These are phyloP conservation scores for Nicotiana benthamiana DNA, from an alignment of 257 asterid genomes.

Conservation along the genomic window DNA sequence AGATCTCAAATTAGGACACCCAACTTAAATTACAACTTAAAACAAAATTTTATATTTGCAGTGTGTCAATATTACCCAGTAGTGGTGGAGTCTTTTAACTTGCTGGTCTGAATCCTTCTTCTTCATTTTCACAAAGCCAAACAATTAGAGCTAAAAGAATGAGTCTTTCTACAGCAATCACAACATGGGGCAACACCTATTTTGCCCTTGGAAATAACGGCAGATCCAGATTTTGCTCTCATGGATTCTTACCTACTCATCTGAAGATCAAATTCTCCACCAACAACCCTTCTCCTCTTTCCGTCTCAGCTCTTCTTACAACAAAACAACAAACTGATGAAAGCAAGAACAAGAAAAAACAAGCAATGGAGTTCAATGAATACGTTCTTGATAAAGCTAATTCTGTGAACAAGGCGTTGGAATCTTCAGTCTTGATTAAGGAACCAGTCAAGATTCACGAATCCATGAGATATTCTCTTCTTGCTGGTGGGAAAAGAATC, in stretches of 20 bases:
- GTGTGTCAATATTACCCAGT: background rate
- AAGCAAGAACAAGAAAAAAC: background rate
- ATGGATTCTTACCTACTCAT: background rate
- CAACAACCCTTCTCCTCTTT: constrained; percentile 3
- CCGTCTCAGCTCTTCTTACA: constrained; percentile 24
- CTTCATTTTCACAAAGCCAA: background rate
- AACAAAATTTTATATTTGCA: background rate
- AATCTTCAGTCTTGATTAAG: constrained; percentile 20
- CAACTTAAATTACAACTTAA: background rate
- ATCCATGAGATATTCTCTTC: constrained; percentile 58
- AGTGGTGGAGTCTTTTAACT: background rate
- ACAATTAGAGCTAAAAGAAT: constrained; percentile 1
- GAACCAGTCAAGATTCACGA: constrained; percentile 43
- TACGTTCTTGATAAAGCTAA: constrained; percentile 36
- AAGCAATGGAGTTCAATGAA: constrained; percentile 27
- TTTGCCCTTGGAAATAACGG: background rate
- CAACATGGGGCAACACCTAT: constrained; percentile 21
- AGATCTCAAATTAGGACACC: too few relatives aligned
- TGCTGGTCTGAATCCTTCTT: background rate
- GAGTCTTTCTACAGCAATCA: constrained; percentile 25
- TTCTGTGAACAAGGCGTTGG: constrained; percentile 43
- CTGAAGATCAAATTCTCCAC: background rate
- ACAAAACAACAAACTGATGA: constrained; percentile 20
- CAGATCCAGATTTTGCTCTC: constrained; percentile 16
- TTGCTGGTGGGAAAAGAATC: constrained; percentile 60